phyloP scores from a whole-genome alignment of 306 rosid genomes.

The Hippophae tibetana region DNA sequence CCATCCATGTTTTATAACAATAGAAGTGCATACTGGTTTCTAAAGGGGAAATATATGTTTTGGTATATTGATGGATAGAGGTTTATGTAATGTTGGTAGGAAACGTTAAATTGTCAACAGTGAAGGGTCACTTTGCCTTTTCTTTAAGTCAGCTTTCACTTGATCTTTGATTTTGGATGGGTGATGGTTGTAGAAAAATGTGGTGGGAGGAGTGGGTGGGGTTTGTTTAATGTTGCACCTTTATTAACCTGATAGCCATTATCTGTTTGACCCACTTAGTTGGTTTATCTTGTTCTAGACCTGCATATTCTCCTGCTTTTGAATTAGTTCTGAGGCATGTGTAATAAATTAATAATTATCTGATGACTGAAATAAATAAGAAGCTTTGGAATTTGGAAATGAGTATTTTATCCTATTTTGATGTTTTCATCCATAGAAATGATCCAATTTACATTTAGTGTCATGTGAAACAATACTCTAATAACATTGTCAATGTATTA shows the following conservation, averaged over 20 bases:
- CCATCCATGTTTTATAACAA: constrained; percentile 18
- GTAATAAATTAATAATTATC: constrained; percentile 30
- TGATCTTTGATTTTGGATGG: constrained; percentile 32
- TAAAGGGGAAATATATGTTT: constrained; percentile 23
- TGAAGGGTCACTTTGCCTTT: constrained; percentile 33
- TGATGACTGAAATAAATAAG: constrained; percentile 38
- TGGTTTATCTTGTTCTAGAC: constrained; percentile 17
- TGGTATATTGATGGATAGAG: constrained; percentile 35
- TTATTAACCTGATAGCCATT: constrained; percentile 31
- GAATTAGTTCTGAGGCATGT: constrained; percentile 28
- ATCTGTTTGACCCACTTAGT: constrained; percentile 33
- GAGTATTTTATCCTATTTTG: not conserved
- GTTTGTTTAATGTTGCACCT: constrained; percentile 25
- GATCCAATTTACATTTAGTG: no score
- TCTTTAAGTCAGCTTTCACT: constrained; percentile 24
- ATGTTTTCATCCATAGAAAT: no score
- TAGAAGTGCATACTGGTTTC: constrained; percentile 20
- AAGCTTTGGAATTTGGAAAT: constrained; percentile 18
- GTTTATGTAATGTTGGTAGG: constrained; percentile 45
- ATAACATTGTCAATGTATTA: no score
- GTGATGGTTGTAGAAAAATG: constrained; percentile 30
- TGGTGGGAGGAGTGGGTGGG: constrained; percentile 29
- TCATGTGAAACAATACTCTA: no score
- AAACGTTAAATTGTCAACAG: constrained; percentile 45
- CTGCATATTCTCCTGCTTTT: constrained; percentile 25